Conservation (phyloP, 23 red algal genomes). For the Gracilaria gracilis region DNA sequence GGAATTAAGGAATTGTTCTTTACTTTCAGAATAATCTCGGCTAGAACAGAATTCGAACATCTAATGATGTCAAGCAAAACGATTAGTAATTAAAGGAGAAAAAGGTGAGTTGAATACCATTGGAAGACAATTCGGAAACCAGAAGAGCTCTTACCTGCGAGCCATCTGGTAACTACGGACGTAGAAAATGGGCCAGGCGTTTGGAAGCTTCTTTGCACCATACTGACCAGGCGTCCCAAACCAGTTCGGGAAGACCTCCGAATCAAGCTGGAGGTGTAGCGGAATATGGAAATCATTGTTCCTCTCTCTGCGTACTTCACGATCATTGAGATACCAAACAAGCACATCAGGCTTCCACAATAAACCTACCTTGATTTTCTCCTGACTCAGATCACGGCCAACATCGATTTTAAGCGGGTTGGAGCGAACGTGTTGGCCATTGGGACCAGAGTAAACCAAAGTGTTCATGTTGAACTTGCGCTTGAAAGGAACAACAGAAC, state of each 20-base stretch:
- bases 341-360: constrained; percentile 38
- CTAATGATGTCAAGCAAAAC: no score
- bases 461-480: constrained; percentile 53
- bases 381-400: constrained; percentile 20
- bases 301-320: constrained; percentile 22
- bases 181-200: constrained; percentile 58
- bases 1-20: no score
- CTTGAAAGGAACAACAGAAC: constrained; percentile 21
- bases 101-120: no score
- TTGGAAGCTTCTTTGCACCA: constrained; percentile 49
- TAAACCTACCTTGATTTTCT: constrained; percentile 46
- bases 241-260: constrained; percentile 59
- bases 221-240: constrained; percentile 49
- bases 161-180: constrained; percentile 44
- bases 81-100: no score
- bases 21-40: no score
- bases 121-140: no score
- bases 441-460: constrained; percentile 14
- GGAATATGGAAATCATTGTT: constrained; percentile 63
- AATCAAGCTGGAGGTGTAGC: constrained; percentile 54
- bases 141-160: not conserved
- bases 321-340: constrained; percentile 58
- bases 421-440: constrained; percentile 4
- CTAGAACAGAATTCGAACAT: no score
- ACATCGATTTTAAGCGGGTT: constrained; percentile 27